These are phyloP conservation scores for Amanita polypyramis DNA, from an alignment of 768 basidiomycete genomes.

Conservation along the genomic window DNA sequence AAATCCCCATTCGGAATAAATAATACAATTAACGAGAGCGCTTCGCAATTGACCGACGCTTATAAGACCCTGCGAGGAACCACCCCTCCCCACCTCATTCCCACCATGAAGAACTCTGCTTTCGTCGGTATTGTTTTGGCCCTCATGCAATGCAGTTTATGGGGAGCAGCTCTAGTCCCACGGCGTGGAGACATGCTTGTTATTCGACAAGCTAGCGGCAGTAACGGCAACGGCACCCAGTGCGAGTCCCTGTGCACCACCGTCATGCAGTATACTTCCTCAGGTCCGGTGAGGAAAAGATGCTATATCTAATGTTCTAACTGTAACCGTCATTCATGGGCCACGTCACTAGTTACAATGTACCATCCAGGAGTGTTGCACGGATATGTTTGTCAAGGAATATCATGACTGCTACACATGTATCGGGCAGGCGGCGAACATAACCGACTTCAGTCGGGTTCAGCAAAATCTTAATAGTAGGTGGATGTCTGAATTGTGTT, in stretches of 20 bases:
- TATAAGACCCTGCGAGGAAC: too few species aligned
- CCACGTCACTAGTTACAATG: not conserved
- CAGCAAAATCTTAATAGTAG: not conserved
- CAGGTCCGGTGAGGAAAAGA: not conserved
- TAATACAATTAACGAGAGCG: too few species aligned
- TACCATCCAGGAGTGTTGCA: conserved; percentile 1
- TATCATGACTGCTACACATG: conserved; percentile 5
- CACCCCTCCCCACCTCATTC: too few species aligned
- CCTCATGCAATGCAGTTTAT: not conserved
- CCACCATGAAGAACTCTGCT: too few species aligned
- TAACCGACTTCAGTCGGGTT: not conserved
- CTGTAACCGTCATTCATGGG: not conserved
- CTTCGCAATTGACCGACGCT: too few species aligned
- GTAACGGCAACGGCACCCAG: not conserved
- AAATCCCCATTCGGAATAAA: too few species aligned
- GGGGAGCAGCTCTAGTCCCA: not conserved
- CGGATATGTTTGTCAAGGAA: not conserved
- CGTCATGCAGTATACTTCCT: not conserved
- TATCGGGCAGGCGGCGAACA: not conserved
- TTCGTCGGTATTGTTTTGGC: not conserved
- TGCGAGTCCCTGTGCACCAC: not conserved
- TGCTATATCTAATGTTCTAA: not conserved
- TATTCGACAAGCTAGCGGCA: not conserved
- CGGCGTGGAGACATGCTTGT: not conserved
- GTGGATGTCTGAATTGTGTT: not conserved